These are phyloP conservation scores for Eucalyptus globulus DNA, from an alignment of 345 rosid species.

Conservation along the genomic window DNA sequence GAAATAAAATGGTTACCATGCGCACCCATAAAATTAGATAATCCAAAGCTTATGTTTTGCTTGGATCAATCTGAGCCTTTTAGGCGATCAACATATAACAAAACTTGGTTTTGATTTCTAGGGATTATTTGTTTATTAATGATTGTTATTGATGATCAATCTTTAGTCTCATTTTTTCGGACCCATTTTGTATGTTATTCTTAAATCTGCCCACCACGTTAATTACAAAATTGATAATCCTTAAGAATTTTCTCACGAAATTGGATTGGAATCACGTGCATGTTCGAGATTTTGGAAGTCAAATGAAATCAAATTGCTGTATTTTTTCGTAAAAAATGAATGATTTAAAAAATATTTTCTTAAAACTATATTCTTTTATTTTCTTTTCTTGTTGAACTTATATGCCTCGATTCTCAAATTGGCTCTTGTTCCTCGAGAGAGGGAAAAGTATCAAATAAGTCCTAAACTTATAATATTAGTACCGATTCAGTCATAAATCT, in stretches of 20 bases:
- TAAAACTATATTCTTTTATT: neutral
- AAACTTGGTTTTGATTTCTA: neutral
- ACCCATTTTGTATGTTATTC: neutral
- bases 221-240: neutral
- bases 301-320: accelerated
- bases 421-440: neutral
- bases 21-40: accelerated
- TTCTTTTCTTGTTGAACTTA: neutral
- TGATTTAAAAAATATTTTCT: too few species aligned
- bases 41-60: neutral
- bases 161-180: neutral
- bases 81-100: neutral
- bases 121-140: neutral
- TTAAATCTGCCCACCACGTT: neutral
- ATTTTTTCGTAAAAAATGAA: neutral
- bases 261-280: neutral
- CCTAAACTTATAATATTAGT: accelerated
- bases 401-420: neutral
- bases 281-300: neutral
- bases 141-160: neutral
- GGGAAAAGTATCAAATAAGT: neutral
- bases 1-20: accelerated
- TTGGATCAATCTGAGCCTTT: neutral
- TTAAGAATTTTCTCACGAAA: neutral
- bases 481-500: accelerated